A percentile compares a stretch with the other conserved stretches of the same genome.
Conservation (phyloP, 225 moss, liverwort and hornwort genomes). For the Polytrichum commune region DNA sequence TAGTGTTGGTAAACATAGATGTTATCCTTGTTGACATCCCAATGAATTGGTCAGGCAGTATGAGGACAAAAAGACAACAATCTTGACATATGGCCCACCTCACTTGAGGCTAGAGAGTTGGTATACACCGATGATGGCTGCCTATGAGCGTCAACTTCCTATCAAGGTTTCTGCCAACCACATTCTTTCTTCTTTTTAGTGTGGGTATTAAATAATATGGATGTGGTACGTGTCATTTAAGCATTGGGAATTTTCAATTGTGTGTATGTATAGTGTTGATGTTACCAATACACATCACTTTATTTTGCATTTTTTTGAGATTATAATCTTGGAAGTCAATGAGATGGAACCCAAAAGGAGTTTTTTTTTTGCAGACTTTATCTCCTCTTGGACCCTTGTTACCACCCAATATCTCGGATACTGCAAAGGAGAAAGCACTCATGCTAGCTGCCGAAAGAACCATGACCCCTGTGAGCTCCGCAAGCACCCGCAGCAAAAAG, state of each 20-base stretch:
- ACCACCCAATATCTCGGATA: conserved; percentile 50
- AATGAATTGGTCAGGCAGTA: conserved; percentile 28
- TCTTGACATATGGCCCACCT: conserved; percentile 73
- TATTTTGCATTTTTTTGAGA: background rate
- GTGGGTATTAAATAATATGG: no score
- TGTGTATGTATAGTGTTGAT: no score
- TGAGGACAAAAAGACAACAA: conserved; percentile 56
- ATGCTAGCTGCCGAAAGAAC: conserved; percentile 34
- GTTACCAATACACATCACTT: no score
- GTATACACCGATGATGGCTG: conserved; percentile 50
- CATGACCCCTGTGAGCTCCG: conserved; percentile 28
- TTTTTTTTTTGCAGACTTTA: conserved; percentile 38
- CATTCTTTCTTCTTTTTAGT: no score
- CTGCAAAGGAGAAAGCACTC: conserved; percentile 47
- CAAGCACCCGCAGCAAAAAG: conserved; percentile 36
- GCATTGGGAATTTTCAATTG: no score
- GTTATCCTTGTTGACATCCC: no score
- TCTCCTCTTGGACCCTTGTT: conserved; percentile 47
- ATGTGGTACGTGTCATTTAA: no score
- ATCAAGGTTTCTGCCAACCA: conserved; percentile 33
- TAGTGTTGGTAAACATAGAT: no score
- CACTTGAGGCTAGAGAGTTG: conserved; percentile 71
- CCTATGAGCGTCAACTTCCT: conserved; percentile 53
- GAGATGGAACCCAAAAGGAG: conserved; percentile 4
- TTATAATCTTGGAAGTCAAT: background rate